phyloP scores from a whole-genome alignment of 768 basidiomycete genomes.

The Tylopilus plumbeoviolaceoides region DNA sequence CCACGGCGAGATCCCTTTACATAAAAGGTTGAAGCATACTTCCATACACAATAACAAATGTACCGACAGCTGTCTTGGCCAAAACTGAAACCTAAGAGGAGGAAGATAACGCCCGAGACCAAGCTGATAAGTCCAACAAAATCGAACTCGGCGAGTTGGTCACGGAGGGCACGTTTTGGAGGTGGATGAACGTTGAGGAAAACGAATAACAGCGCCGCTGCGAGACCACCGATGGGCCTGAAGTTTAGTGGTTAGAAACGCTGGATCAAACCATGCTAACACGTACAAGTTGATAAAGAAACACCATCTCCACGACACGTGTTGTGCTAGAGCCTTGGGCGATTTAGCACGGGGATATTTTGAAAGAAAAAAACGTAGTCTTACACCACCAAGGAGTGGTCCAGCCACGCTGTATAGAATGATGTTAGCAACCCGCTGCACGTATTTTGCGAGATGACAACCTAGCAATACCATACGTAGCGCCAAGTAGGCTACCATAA shows the following conservation, averaged over 20 bases:
- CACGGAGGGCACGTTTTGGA: conserved; percentile 48
- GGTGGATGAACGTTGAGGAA: conserved; percentile 76
- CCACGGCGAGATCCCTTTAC: conserved; percentile 48
- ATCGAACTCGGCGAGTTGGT: conserved; percentile 64
- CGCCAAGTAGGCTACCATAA: conserved; percentile 70
- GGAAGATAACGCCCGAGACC: conserved; percentile 57
- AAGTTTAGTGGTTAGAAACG: not conserved
- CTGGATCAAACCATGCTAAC: not conserved
- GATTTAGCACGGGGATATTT: not conserved
- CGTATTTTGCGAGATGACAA: conserved; percentile 4
- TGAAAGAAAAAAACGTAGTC: conserved; percentile 20
- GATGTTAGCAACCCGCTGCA: not conserved
- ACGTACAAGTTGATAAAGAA: conserved; percentile 71
- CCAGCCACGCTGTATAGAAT: conserved; percentile 54
- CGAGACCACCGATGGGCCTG: conserved; percentile 69
- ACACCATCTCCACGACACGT: conserved; percentile 80
- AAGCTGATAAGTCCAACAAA: conserved; percentile 62
- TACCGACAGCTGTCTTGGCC: conserved; percentile 61
- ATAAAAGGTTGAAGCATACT: not conserved
- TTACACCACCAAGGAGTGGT: conserved; percentile 78
- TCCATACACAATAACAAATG: not conserved
- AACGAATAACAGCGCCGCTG: conserved; percentile 56
- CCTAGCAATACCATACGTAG: conserved; percentile 73
- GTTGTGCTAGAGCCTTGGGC: conserved; percentile 60
- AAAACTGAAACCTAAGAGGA: conserved; percentile 69